Evolutionary conservation across 2,329 filamentous ascomycete genomes (phyloP), one percentile per base, ranked within the genome.

Genomic region (Aspergillus spinulosporus): DNA sequence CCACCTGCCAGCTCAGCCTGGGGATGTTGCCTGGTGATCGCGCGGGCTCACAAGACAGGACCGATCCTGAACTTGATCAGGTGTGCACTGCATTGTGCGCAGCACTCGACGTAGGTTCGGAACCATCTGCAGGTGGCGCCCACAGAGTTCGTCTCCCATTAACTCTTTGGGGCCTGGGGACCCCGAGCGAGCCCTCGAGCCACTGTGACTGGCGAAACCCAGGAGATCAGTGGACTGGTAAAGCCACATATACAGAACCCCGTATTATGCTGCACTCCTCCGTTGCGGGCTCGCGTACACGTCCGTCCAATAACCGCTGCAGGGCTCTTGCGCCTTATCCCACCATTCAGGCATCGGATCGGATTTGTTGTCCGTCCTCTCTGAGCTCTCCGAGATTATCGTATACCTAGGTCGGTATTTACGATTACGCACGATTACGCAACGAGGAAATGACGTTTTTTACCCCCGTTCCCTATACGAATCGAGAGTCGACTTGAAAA

Each of bases 41-140:
- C 34, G 6, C n/a, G 11, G 9, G 11, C 34, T 12, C 9, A 37
- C 34, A 37, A 12, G n/a, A 12, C 34, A 8, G 34, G 34, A 7
- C 32, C 32, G 32, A 55, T 55, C 53, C 50, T 31, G 14, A 46
- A 47, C 11, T 11, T 34, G 32, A 55, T 55, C 53, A 55, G 39
- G 14, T 50, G 53, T 54, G 43, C 39, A 32, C 6, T 8, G 32
- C 28, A 34, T 21, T 21, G 21, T 21, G 32, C 32, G 32, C 14
- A 21, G 21, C 21, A 21, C 21, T 21, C 21, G 21, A 21, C 21
- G 21, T 21, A 21, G 21, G 21, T 21, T 21, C 21, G 21, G 21
- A 21, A 21, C 21, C 21, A 21, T 39, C 39, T 49, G 45, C 52
- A 44, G 31, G 53, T 55, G 53, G 46, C 53, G 53, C 36, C 6